phyloP scores from a whole-genome alignment of 129 eudicot species.

The Mikania micrantha region DNA sequence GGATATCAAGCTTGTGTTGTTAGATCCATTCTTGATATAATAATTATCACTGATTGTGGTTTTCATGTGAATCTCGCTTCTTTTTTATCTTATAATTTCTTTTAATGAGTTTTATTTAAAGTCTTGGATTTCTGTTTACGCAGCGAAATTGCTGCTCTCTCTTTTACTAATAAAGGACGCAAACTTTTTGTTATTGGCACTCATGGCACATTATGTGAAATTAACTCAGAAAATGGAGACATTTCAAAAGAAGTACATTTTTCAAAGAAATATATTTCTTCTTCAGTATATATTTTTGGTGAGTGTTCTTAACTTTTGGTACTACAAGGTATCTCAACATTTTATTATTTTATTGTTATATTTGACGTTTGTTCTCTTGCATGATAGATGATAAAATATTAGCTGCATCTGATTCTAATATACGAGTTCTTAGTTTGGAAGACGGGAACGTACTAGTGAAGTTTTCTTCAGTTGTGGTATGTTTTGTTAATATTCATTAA shows the following conservation, averaged over 20 bases:
- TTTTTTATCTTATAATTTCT: not conserved
- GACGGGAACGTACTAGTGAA: conserved; percentile 38
- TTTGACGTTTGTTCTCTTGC: conserved; percentile 15
- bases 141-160: conserved; percentile 46
- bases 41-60: not conserved
- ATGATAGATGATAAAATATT: conserved; percentile 40
- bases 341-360: not conserved
- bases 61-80: conserved; percentile 6
- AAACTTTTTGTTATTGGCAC: conserved; percentile 29
- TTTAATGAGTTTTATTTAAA: not conserved
- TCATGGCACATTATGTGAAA: conserved; percentile 36
- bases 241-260: conserved; percentile 30
- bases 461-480: conserved; percentile 36
- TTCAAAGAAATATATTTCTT: conserved; percentile 36
- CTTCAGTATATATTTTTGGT: conserved; percentile 29
- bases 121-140: conserved; percentile 1
- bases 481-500: not conserved
- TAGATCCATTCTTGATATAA: not conserved
- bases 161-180: conserved; percentile 39
- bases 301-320: conserved; percentile 15
- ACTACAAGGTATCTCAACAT: not conserved
- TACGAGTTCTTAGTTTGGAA: conserved; percentile 34
- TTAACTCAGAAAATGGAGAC: conserved; percentile 51
- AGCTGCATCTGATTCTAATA: conserved; percentile 33
- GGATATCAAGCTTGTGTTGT: not conserved